phyloP scores from a whole-genome alignment of 2,329 filamentous ascomycete genomes.

The Aureobasidium vineae region DNA sequence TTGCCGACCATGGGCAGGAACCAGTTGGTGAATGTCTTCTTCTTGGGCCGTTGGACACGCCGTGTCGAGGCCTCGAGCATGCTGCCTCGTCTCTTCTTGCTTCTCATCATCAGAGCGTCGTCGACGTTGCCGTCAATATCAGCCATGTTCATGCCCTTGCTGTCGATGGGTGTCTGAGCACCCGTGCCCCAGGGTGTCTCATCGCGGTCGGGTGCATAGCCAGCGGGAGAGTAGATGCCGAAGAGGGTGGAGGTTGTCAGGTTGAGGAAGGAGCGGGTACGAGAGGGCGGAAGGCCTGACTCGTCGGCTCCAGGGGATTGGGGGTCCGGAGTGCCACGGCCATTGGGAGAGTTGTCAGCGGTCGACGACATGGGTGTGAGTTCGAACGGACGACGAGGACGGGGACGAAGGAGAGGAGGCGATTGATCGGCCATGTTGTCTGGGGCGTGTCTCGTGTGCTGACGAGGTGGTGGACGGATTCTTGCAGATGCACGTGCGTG shows the following conservation, averaged over 20 bases:
- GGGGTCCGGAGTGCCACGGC: slow-evolving; percentile 31
- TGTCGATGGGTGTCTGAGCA: slow-evolving; percentile 61
- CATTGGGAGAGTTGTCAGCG: slow-evolving; percentile 33
- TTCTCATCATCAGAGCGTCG: slow-evolving; percentile 18
- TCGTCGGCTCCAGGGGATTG: slow-evolving; percentile 30
- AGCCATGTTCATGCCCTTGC: slow-evolving; percentile 26
- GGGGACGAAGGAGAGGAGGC: slow-evolving; percentile 54
- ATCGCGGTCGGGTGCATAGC: slow-evolving; percentile 53
- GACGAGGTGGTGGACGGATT: background rate
- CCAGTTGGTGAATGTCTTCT: slow-evolving; percentile 34
- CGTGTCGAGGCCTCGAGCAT: slow-evolving; percentile 27
- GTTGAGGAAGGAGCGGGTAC: slow-evolving; percentile 77
- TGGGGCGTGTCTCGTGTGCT: slow-evolving; percentile 9
- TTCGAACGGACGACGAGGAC: slow-evolving; percentile 70
- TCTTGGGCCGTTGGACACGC: slow-evolving; percentile 20
- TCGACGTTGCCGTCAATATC: slow-evolving; percentile 24
- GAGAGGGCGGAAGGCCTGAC: slow-evolving; percentile 49
- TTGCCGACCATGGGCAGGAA: slow-evolving; percentile 47
- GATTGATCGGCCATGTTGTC: slow-evolving; percentile 23
- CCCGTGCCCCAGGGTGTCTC: slow-evolving; percentile 77
- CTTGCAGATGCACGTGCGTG: slow-evolving; percentile 5
- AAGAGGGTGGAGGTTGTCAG: slow-evolving; percentile 85
- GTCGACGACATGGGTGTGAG: slow-evolving; percentile 51
- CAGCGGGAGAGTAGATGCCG: slow-evolving; percentile 79
- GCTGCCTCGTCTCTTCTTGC: slow-evolving; percentile 25